Evolutionary conservation across 108 stramenopile genomes (phyloP), one percentile per base, ranked within the genome.

Genomic region (Fistulifera pelliculosa): DNA sequence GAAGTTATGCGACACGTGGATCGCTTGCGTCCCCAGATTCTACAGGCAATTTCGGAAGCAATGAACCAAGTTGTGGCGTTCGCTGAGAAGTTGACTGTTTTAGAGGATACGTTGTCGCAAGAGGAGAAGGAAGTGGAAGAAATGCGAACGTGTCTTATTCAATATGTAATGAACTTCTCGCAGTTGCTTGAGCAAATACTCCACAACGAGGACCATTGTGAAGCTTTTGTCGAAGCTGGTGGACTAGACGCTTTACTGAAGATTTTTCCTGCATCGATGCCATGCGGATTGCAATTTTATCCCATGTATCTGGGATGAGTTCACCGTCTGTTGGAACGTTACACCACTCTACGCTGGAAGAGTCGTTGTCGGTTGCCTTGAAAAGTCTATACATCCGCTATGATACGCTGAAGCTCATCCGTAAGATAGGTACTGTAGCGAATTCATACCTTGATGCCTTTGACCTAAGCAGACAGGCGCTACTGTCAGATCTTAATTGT

Each of bases 1-100:
- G 95, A 96, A 72, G 70, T 94, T 23, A 93, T 96, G 89, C 80
- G 91, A 3, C 93, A 94, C 71, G 86, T 87, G 48, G 80, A 81
- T 23, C 51, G 38, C 42, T 56, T 94, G 58, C 84, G 69, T 41
- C 58, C 79, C 22, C 44, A 60, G 7, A 73, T 93, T 35, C 61
- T 91, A 41, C 56, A 56, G 43, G 81, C 88, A 13, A 61, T 91
- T 38, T 77, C 85, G 6, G 35, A 66, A 31, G 80, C 86, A 6
- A 76, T 95, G 67, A 71, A 81, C 41, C 65, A 73, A 13, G 69
- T 94, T 27, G 75, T 71, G 26, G 52, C 47, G 22, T 62, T 86
- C 26, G 92, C 80, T 12, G 61, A 77, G 38, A 41, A 69, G 7
- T 62, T 93, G 4, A 58, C 55, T 1, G 22, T 19, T 16, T 54